Percentiles rank a stretch among this genome's conserved stretches.
These are phyloP conservation scores for Sapria himalayana DNA, from an alignment of 345 rosid genomes.

Conservation along the genomic window DNA sequence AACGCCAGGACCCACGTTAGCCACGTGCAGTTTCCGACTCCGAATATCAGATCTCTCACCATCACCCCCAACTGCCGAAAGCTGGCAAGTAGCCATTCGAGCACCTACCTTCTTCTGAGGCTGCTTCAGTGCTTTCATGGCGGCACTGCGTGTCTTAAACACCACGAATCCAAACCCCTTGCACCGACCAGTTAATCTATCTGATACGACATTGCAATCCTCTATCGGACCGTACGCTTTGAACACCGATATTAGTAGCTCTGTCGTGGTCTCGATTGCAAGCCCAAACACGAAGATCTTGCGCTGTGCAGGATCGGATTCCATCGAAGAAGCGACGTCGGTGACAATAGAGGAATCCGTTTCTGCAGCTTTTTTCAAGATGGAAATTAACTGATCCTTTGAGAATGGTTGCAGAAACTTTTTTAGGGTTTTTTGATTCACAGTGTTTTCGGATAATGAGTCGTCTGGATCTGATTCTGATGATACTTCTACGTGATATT, in stretches of 20 bases:
- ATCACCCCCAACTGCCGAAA: not conserved
- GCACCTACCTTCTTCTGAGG: conserved; percentile 15
- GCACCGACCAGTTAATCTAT: conserved; percentile 14
- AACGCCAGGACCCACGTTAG: conserved; percentile 2
- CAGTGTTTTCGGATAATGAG: not conserved
- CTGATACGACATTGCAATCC: conserved; percentile 19
- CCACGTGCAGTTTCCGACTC: conserved; percentile 1
- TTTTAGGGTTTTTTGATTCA: too few relatives aligned
- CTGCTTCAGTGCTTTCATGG: conserved; percentile 9
- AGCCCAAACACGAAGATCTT: conserved; percentile 24
- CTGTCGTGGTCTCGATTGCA: conserved; percentile 19
- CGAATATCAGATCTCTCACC: not conserved
- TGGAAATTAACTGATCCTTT: not conserved
- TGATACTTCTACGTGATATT: not conserved
- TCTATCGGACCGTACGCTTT: conserved; percentile 14
- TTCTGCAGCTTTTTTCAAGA: not conserved
- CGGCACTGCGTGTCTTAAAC: conserved; percentile 16
- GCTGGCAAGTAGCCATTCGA: conserved; percentile 9
- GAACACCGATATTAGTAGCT: conserved; percentile 14
- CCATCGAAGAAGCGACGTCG: conserved; percentile 7
- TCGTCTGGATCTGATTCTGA: not conserved
- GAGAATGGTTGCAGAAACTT: conserved; percentile 2
- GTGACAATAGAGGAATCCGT: not conserved
- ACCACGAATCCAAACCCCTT: conserved; percentile 20
- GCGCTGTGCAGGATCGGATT: conserved; percentile 11